Base-by-base conservation (phyloP, 2,329 filamentous ascomycete genomes). In the Penicillium paneum region DNA sequence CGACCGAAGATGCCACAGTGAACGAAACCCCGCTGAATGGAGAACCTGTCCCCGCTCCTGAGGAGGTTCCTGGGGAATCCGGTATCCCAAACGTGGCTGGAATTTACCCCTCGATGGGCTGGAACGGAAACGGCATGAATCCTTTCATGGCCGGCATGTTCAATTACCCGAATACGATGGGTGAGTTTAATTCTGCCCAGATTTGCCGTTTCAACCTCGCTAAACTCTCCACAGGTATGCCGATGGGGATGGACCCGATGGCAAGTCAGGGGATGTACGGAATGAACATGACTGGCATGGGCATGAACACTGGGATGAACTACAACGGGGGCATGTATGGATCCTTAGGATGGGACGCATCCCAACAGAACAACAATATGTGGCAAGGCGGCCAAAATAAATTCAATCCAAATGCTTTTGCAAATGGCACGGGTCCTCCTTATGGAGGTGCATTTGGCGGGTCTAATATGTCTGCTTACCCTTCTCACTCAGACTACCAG, bases 211-310 rank as follows among this genome's bases (percentile, higher is more conserved):
- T 29, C 36, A 35, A 44, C 40, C 36, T 70, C 68, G 64, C 74
- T 58, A 44, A 60, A 48, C 34, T 49, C 36, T 60, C 24, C 1
- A 31, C 62, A 89, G 89, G 85, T 69, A 92, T 94, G 88, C 79
- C 87, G 68, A 90, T 93, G 87, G 81, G 81, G 71, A 92, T 96
- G 89, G 88, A 93, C 77, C 74, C 74, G 60, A 77, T 78, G 76
- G 68, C 74, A 67, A 75, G 71, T 73, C 74, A 77, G 66, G 75
- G 75, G 64, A 78, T 78, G 74, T 78, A 76, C 67, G 75, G 75
- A 64, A 91, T 93, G 88, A 83, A 83, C 74, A 94, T 96, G 90
- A 89, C 92, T 80, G 89, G 88, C 75, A 89, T 90, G 86, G 83
- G 85, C 80, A 87, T 89, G 85, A 87, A 83, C 75, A 90, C 93